Evolutionary conservation across 371 early-diverging fungal genomes (phyloP).

Genomic region (Apophysomyces ossiformis): DNA sequence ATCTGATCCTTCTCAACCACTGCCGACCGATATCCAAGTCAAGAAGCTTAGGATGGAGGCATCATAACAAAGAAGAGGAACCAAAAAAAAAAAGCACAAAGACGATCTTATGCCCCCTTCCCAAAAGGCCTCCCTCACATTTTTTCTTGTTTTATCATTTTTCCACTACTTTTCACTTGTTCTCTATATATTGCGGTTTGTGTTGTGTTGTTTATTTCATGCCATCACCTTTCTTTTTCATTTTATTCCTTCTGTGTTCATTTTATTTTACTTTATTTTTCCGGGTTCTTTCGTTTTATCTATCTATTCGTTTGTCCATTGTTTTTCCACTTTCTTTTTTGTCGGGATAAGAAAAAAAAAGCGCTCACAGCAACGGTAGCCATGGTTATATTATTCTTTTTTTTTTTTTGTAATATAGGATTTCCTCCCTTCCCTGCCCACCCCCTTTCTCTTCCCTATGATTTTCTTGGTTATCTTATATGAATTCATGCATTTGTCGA

Average conservation of each 20-base stretch:
- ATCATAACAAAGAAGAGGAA: background rate
- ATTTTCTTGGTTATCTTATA: too few species aligned
- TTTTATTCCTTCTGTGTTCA: too few species aligned
- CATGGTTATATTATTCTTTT: too few species aligned
- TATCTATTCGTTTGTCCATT: background rate
- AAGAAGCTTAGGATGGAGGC: slow-evolving; percentile 6
- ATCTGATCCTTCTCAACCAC: background rate
- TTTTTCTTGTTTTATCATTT: background rate
- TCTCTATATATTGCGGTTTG: background rate
- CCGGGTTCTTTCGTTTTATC: too few species aligned
- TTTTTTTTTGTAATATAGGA: slow-evolving; percentile 4
- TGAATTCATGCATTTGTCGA: too few species aligned
- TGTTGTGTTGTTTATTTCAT: background rate
- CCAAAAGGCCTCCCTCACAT: background rate
- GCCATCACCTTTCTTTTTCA: too few species aligned
- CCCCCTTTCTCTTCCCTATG: too few species aligned
- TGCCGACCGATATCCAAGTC: background rate
- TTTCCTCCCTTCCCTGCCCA: background rate
- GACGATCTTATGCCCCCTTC: background rate
- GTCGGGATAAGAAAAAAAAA: slow-evolving; percentile 6
- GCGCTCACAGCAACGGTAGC: background rate
- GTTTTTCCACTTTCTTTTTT: background rate
- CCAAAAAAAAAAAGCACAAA: background rate
- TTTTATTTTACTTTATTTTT: background rate
- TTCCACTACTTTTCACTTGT: background rate